Base-by-base conservation (phyloP, 1,139 yeast species). In the Taphrina populina region DNA sequence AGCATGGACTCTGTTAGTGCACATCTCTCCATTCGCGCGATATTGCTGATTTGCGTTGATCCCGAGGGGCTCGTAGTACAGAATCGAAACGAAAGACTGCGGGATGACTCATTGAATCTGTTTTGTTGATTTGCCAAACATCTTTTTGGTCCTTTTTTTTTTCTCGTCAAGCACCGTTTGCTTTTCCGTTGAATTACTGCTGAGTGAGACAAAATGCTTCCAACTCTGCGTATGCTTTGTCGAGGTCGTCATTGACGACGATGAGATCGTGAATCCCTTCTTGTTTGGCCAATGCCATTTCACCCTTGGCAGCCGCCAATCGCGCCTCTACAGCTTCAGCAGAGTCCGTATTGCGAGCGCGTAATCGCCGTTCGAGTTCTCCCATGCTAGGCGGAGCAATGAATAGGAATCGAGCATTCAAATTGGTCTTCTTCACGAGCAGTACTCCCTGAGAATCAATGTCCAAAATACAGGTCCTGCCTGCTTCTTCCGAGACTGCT, bases 391-490 rank as follows among this genome's bases (percentile, higher is more conserved):
- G 98, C 41, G 99, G 99, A 47, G 96, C 84, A 62, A 92, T 70
- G 68, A 94, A 92, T 64, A 94, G 73, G 70, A 73, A 92, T 69
- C 90, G 78, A 45, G 98, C 96, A 65, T 87, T 80, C 65, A 92
- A 76, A 63, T 81, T 80, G 15, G 95, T 82, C 56, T 77, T 73
- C 74, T 94, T 94, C 63, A 92, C 96, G 13, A 88, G 78, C 73
- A 85, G 83, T 64, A 92, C 98, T 62, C 99, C 99, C 62, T 94
- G 97, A 96, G 90, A 88, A 77, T 92, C 99, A 64, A 92, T 92
- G 71, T 92, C 99, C 68, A 92, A 77, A 62, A 92, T 82, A 74
- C 98, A 92, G 55, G 82, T 83, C 46, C 46, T 32, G 61, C 76
- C 75, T 56, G 74, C 76, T 56, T 70, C 68, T 33, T 71, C 71